Percentiles rank a stretch among this genome's conserved stretches.
Conservation (phyloP, 2,329 filamentous ascomycete genomes). For the Blastomyces percursus region DNA sequence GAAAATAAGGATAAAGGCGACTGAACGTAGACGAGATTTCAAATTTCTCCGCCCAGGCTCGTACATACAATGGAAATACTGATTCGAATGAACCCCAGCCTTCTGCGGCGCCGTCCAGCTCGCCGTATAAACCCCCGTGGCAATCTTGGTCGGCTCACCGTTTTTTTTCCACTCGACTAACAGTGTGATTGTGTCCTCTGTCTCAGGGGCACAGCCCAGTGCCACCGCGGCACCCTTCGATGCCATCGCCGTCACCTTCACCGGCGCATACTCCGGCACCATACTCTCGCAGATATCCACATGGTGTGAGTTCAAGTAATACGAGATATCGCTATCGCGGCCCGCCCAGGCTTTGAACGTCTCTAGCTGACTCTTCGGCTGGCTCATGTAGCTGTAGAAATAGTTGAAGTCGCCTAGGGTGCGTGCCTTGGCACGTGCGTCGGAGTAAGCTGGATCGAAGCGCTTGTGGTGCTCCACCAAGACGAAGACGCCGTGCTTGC, state of each 20-base stretch:
- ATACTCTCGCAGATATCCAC: slow-evolving; percentile 87
- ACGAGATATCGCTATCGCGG: slow-evolving; percentile 83
- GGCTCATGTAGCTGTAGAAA: slow-evolving; percentile 95
- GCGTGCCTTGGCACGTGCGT: slow-evolving; percentile 66
- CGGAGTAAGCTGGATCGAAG: slow-evolving; percentile 84
- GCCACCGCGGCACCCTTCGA: slow-evolving; percentile 67
- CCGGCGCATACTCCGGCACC: slow-evolving; percentile 69
- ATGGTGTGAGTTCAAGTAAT: slow-evolving; percentile 94
- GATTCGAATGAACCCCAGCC: slow-evolving; percentile 90
- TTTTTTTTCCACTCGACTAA: slow-evolving; percentile 79
- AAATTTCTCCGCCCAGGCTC: not conserved
- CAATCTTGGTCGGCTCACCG: slow-evolving; percentile 56
- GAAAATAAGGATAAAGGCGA: not conserved
- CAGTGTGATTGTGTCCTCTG: slow-evolving; percentile 87
- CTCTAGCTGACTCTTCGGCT: slow-evolving; percentile 82
- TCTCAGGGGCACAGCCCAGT: slow-evolving; percentile 66
- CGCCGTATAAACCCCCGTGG: slow-evolving; percentile 83
- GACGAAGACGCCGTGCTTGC: slow-evolving; percentile 70
- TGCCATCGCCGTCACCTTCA: slow-evolving; percentile 67
- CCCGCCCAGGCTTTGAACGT: slow-evolving; percentile 94
- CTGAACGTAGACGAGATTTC: not conserved
- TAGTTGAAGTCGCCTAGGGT: slow-evolving; percentile 92
- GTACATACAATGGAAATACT: slow-evolving; percentile 72
- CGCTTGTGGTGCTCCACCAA: slow-evolving; percentile 97
- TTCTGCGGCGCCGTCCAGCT: slow-evolving; percentile 90